Conservation (phyloP, 371 early-diverging fungal genomes). For the Apophysomyces trapeziformis region DNA sequence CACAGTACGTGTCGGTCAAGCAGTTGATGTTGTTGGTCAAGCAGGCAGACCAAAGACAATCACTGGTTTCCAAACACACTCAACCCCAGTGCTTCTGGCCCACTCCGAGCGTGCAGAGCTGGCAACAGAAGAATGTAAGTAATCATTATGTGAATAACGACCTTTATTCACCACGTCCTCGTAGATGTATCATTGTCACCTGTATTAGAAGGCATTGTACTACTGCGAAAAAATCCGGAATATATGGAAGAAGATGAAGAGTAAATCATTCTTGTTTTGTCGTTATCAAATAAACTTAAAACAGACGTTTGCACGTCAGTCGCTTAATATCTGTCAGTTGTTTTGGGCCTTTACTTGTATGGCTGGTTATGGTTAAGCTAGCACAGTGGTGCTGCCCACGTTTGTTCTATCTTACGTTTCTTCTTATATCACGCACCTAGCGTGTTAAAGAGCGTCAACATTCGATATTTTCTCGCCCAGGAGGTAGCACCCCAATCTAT, state of each 20-base stretch:
- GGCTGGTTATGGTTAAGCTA: no score
- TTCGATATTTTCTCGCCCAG: no score
- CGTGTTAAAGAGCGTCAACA: no score
- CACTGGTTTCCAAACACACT: slow-evolving; percentile 98
- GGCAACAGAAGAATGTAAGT: slow-evolving; percentile 93
- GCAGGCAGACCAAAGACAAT: slow-evolving; percentile 99
- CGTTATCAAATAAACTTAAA: no score
- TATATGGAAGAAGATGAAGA: slow-evolving; percentile 76
- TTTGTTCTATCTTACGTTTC: no score
- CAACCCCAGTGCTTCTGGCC: slow-evolving; percentile 96
- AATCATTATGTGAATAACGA: background rate
- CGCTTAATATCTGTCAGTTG: no score
- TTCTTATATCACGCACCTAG: no score
- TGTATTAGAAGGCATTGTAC: slow-evolving; percentile 94
- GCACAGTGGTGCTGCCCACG: no score
- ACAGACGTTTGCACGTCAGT: no score
- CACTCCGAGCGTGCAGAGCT: slow-evolving; percentile 98
- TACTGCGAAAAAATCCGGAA: slow-evolving; percentile 93
- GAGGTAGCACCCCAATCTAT: no score
- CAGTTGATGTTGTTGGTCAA: slow-evolving; percentile 99
- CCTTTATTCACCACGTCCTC: slow-evolving; percentile 9
- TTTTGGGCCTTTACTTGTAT: no score
- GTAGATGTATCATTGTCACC: slow-evolving; percentile 75
- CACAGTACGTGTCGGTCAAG: slow-evolving; percentile 97
- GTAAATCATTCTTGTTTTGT: slow-evolving; percentile 18